These are phyloP conservation scores for Citrus mangshanensis DNA, from an alignment of 345 rosid genomes.

Conservation along the genomic window DNA sequence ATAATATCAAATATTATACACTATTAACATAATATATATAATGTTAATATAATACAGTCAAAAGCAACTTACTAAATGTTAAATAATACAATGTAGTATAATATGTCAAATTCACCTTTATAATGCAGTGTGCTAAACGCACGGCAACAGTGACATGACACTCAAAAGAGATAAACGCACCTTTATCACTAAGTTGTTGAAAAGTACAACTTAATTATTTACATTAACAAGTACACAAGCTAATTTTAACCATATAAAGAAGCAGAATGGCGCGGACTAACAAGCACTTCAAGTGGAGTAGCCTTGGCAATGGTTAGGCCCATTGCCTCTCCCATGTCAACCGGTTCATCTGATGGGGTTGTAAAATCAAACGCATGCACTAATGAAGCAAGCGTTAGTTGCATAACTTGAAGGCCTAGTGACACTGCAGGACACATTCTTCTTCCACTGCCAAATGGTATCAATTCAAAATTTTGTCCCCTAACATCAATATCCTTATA, in stretches of 20 bases:
- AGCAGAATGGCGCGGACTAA: not conserved
- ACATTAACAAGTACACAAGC: not conserved
- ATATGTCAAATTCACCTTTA: rapidly evolving
- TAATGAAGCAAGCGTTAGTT: not conserved
- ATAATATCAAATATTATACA: too few species aligned
- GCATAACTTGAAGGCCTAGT: not conserved
- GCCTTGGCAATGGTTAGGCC: not conserved
- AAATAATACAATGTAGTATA: too few species aligned
- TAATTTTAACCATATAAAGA: not conserved
- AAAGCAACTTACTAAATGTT: too few species aligned
- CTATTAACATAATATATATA: too few species aligned
- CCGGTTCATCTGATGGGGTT: not conserved
- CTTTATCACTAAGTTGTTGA: too few species aligned
- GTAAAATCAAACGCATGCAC: not conserved
- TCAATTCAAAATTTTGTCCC: not conserved
- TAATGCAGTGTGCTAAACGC: too few species aligned
- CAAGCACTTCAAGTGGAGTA: not conserved
- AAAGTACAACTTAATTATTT: not conserved
- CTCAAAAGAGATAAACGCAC: not conserved
- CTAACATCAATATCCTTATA: not conserved
- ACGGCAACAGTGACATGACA: rapidly evolving
- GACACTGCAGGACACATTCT: not conserved
- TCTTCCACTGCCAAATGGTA: not conserved
- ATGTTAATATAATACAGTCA: too few species aligned
- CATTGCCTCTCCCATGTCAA: not conserved